A percentile compares a stretch with the other conserved stretches of the same genome.
Conservation (phyloP, 805 yeast species). For the Yarrowia yakushimensis region DNA sequence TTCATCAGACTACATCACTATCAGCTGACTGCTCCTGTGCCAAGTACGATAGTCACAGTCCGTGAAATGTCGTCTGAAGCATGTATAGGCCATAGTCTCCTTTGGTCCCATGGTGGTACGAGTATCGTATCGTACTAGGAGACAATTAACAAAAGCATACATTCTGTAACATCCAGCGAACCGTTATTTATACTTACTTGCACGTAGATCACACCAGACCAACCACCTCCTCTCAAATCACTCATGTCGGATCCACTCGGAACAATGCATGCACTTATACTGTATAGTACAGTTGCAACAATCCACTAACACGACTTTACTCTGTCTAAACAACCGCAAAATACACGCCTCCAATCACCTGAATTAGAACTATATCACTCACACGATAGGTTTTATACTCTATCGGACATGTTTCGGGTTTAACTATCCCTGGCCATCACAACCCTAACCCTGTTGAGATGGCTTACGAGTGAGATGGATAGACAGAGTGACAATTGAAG, state of each 20-base stretch:
- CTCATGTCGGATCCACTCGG: conserved; percentile 3
- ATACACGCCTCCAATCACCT: too few relatives aligned
- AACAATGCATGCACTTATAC: background rate
- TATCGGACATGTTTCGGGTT: background rate
- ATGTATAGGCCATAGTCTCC: too few relatives aligned
- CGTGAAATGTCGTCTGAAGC: too few relatives aligned
- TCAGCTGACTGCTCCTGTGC: background rate
- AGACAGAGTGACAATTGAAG: too few relatives aligned
- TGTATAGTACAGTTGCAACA: too few relatives aligned
- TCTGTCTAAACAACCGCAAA: too few relatives aligned
- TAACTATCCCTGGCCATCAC: background rate
- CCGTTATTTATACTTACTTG: too few relatives aligned
- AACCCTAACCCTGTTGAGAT: background rate
- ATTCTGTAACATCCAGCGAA: background rate
- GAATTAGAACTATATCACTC: background rate
- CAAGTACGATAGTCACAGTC: background rate
- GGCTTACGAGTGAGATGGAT: too few relatives aligned
- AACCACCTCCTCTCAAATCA: background rate
- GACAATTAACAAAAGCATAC: background rate
- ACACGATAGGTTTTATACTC: background rate
- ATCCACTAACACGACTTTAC: background rate
- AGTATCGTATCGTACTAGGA: too few relatives aligned
- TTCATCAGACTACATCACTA: background rate
- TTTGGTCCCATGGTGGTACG: too few relatives aligned
- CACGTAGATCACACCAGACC: too few relatives aligned